Percentiles rank a stretch among this genome's conserved stretches.
These are phyloP conservation scores for Claviceps sp. DNA, from an alignment of 2,329 filamentous ascomycete species.

Conservation along the genomic window DNA sequence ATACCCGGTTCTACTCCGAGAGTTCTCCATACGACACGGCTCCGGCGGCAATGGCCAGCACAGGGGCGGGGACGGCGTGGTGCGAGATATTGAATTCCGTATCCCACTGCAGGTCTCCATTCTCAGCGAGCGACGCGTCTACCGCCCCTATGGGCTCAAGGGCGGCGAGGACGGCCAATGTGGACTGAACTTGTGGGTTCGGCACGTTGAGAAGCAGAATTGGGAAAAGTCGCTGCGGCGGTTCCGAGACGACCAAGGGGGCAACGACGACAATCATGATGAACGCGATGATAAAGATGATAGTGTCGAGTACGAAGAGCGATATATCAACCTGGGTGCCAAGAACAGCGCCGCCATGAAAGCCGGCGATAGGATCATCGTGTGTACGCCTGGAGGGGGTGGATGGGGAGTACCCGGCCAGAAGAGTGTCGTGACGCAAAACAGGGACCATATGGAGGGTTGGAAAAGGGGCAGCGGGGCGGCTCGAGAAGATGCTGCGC, in stretches of 20 bases:
- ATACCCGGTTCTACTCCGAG: slow-evolving; percentile 59
- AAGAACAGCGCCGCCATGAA: slow-evolving; percentile 72
- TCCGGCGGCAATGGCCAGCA: slow-evolving; percentile 55
- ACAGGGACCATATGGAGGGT: slow-evolving; percentile 38
- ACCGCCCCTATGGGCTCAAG: slow-evolving; percentile 52
- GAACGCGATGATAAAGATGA: slow-evolving; percentile 12
- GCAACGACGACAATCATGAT: slow-evolving; percentile 4
- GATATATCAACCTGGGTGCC: slow-evolving; percentile 58
- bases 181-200: slow-evolving; percentile 79
- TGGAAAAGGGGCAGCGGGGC: slow-evolving; percentile 46
- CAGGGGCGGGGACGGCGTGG: slow-evolving; percentile 58
- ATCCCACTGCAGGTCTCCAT: slow-evolving; percentile 67
- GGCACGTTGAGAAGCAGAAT: slow-evolving; percentile 49
- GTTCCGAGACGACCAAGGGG: slow-evolving; percentile 17
- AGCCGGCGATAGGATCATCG: slow-evolving; percentile 63
- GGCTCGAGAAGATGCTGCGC: slow-evolving; percentile 41
- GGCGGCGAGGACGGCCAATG: slow-evolving; percentile 69
- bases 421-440: slow-evolving; percentile 35
- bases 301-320: slow-evolving; percentile 38
- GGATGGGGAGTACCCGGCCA: slow-evolving; percentile 55
- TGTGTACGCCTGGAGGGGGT: slow-evolving; percentile 66
- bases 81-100: slow-evolving; percentile 67
- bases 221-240: slow-evolving; percentile 31
- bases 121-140: slow-evolving; percentile 63
- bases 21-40: slow-evolving; percentile 52